Base-by-base conservation (phyloP, 192 early-diverging fungal species). In the Endogone sp. region DNA sequence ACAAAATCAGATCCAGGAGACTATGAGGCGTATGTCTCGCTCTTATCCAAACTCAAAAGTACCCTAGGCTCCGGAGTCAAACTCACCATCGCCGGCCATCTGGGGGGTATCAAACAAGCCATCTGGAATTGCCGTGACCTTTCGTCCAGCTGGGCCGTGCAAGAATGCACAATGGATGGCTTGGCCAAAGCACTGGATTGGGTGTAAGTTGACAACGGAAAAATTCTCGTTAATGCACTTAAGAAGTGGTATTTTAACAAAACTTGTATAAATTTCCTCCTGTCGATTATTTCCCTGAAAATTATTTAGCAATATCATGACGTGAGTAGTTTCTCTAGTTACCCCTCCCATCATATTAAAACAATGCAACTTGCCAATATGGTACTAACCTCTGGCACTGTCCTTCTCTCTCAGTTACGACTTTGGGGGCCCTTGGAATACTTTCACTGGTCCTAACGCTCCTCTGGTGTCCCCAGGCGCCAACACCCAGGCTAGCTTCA, bases 221-320 rank as follows among this genome's bases (percentile, higher is more conserved):
- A 92, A 67, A 89, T 90, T 31, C 62, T 91, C 30, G 90, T 92
- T 88, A 79, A 82, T 22, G 91, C 92, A 70, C 89, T 37, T 65
- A 23, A 65, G 64, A 16, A n/a, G n/a, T n/a, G n/a, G n/a, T n/a
- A n/a, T n/a, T n/a, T n/a, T n/a, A n/a, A n/a, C n/a, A n/a, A n/a
- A n/a, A n/a, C n/a, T n/a, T n/a, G n/a, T n/a, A n/a, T n/a, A n/a
- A n/a, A n/a, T n/a, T n/a, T n/a, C n/a, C n/a, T n/a, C n/a, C n/a
- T n/a, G n/a, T n/a, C n/a, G n/a, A n/a, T n/a, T n/a, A n/a, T n/a
- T n/a, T n/a, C n/a, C n/a, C n/a, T n/a, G n/a, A n/a, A n/a, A n/a
- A n/a, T n/a, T n/a, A n/a, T n/a, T n/a, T n/a, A n/a, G n/a, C n/a
- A 29, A 26, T 28, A 2, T 2, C 2, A 11, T 4, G 22, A 2